phyloP scores from a whole-genome alignment of 1,139 yeast species.

The Kurtzmaniella natalensis region DNA sequence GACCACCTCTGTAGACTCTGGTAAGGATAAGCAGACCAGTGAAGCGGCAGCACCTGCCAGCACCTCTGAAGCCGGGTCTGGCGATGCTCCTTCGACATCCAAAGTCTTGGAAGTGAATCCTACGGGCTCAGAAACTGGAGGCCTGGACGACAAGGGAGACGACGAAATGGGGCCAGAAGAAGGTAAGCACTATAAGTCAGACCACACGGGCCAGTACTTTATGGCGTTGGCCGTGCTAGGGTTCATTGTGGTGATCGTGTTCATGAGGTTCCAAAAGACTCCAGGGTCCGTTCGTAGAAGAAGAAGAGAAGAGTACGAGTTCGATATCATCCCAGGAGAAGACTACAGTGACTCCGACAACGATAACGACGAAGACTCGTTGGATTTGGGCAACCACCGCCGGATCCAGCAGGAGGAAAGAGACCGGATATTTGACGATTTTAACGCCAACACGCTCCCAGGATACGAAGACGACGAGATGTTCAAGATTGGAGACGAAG shows the following conservation, averaged over 20 bases:
- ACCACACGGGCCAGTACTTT: slow-evolving; percentile 55
- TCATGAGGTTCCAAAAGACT: slow-evolving; percentile 50
- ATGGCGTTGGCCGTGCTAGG: slow-evolving; percentile 58
- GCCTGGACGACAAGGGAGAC: background rate
- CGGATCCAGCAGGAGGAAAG: slow-evolving; percentile 29
- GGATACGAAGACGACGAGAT: slow-evolving; percentile 38
- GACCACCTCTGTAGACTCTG: slow-evolving; percentile 1
- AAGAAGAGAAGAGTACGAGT: slow-evolving; percentile 72
- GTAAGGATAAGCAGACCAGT: slow-evolving; percentile 10
- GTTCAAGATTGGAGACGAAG: slow-evolving; percentile 41
- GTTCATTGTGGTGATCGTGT: slow-evolving; percentile 46
- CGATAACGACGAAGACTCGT: slow-evolving; percentile 21
- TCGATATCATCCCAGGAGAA: slow-evolving; percentile 71
- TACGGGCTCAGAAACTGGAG: slow-evolving; percentile 3
- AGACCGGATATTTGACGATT: slow-evolving; percentile 37
- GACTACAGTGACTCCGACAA: slow-evolving; percentile 43
- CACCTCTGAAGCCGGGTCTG: background rate
- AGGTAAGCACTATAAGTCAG: slow-evolving; percentile 25
- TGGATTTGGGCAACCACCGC: slow-evolving; percentile 19
- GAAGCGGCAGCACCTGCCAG: slow-evolving; percentile 9
- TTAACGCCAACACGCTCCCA: slow-evolving; percentile 35
- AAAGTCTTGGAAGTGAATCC: slow-evolving; percentile 1
- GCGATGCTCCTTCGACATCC: slow-evolving; percentile 1
- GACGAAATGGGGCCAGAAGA: slow-evolving; percentile 28
- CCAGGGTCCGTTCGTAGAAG: slow-evolving; percentile 50